Percentiles rank a stretch among this genome's conserved stretches.
phyloP scores from a whole-genome alignment of 2,329 filamentous ascomycete species.

The Aspergillus sp. region DNA sequence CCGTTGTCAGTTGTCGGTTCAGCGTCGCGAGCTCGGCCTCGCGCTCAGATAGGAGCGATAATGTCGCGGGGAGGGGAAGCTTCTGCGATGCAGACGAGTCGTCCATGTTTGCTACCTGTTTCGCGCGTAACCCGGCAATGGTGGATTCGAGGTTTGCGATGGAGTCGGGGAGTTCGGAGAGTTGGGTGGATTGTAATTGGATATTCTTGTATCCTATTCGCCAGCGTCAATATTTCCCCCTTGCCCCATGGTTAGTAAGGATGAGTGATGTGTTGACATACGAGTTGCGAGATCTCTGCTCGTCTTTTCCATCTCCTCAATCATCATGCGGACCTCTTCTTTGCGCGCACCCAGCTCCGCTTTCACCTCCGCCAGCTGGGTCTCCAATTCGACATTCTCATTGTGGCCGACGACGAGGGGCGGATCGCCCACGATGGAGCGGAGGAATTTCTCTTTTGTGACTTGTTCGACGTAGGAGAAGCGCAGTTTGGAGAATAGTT shows the following conservation, averaged over 20 bases:
- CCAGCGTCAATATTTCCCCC: background rate
- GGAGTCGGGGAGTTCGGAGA: conserved; percentile 44
- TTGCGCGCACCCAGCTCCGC: conserved; percentile 71
- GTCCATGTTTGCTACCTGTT: conserved; percentile 56
- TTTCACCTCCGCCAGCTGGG: conserved; percentile 62
- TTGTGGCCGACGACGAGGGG: conserved; percentile 73
- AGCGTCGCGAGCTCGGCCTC: conserved; percentile 34
- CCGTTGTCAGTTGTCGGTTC: conserved; percentile 33
- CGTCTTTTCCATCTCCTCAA: conserved; percentile 62
- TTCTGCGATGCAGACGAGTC: conserved; percentile 28
- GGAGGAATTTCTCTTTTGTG: conserved; percentile 95
- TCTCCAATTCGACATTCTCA: conserved; percentile 73
- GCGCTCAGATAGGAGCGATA: conserved; percentile 32
- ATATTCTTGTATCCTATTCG: conserved; percentile 46
- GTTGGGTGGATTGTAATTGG: conserved; percentile 44
- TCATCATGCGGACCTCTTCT: conserved; percentile 64
- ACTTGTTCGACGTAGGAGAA: conserved; percentile 98
- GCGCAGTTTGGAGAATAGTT: conserved; percentile 89
- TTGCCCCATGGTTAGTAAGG: background rate
- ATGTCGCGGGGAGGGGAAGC: conserved; percentile 34
- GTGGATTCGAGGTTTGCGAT: conserved; percentile 46
- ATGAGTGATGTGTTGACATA: conserved; percentile 23
- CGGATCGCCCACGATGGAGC: conserved; percentile 82
- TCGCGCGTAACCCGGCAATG: conserved; percentile 44
- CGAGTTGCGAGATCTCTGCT: conserved; percentile 56